These are phyloP conservation scores for Brettanomyces sp. DNA, from an alignment of 805 yeast species.

Conservation along the genomic window DNA sequence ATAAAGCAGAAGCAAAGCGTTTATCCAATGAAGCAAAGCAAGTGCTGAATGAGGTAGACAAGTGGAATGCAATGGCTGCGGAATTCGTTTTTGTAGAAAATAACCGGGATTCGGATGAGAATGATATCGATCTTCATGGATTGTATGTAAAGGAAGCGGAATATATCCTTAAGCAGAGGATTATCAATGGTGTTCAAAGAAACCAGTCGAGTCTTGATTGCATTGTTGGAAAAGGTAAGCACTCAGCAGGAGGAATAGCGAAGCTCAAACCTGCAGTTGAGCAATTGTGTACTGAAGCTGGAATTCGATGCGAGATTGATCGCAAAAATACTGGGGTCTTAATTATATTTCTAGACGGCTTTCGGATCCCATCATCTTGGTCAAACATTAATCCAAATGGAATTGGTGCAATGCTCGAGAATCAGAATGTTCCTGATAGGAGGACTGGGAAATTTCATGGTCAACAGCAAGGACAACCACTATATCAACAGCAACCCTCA, in stretches of 20 bases:
- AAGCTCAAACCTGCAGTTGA: slow-evolving; percentile 88
- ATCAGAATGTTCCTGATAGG: slow-evolving; percentile 16
- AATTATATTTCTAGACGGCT: slow-evolving; percentile 51
- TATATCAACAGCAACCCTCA: slow-evolving; percentile 11
- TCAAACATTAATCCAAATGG: slow-evolving; percentile 21
- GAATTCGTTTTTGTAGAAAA: slow-evolving; percentile 81
- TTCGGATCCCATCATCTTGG: slow-evolving; percentile 33
- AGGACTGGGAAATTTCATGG: slow-evolving; percentile 1
- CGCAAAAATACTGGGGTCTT: slow-evolving; percentile 73
- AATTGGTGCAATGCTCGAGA: slow-evolving; percentile 24
- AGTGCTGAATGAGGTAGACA: slow-evolving; percentile 52
- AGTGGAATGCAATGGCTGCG: slow-evolving; percentile 73
- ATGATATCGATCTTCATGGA: slow-evolving; percentile 93
- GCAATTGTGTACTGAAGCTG: slow-evolving; percentile 57
- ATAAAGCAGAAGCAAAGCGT: slow-evolving; percentile 62
- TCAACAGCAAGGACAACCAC: slow-evolving; percentile 4
- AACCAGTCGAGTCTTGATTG: slow-evolving; percentile 60
- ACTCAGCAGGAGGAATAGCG: slow-evolving; percentile 73
- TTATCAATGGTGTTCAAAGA: slow-evolving; percentile 51
- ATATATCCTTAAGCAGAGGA: slow-evolving; percentile 62
- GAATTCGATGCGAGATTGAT: slow-evolving; percentile 54
- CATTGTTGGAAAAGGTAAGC: slow-evolving; percentile 90
- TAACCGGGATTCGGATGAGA: slow-evolving; percentile 73
- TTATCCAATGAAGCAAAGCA: slow-evolving; percentile 61
- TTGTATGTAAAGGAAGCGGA: slow-evolving; percentile 83